These are phyloP conservation scores for Quercus aquifolioides DNA, from an alignment of 306 rosid species.

Conservation along the genomic window DNA sequence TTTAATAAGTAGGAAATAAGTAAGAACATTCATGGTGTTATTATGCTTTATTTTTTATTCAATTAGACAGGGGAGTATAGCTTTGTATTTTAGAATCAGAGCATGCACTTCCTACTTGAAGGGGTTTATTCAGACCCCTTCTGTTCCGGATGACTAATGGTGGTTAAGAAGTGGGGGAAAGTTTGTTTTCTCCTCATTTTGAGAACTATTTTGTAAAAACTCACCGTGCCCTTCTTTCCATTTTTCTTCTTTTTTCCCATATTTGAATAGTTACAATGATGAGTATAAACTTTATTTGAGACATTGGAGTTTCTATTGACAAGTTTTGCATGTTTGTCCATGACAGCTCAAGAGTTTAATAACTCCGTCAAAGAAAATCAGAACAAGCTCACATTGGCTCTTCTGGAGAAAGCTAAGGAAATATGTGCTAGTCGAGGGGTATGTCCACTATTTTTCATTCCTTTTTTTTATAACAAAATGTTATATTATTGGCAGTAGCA, in stretches of 20 bases:
- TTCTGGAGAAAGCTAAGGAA: conserved; percentile 44
- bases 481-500: background rate
- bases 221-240: background rate
- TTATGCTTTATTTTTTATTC: background rate
- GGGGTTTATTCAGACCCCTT: background rate
- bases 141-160: background rate
- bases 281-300: background rate
- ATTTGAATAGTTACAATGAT: background rate
- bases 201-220: background rate
- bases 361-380: conserved; percentile 33
- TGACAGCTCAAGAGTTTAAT: conserved; percentile 29
- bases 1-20: too few species aligned
- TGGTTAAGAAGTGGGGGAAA: background rate
- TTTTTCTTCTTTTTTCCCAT: background rate
- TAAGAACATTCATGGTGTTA: too few species aligned
- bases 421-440: conserved; percentile 53
- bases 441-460: background rate
- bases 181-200: background rate
- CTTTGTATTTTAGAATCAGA: background rate
- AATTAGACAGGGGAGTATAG: background rate
- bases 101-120: background rate
- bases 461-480: background rate
- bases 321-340: background rate
- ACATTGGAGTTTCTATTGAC: background rate
- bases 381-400: conserved; percentile 32